These are phyloP conservation scores for Auricularia sp. DNA, from an alignment of 768 basidiomycete species.

Conservation along the genomic window DNA sequence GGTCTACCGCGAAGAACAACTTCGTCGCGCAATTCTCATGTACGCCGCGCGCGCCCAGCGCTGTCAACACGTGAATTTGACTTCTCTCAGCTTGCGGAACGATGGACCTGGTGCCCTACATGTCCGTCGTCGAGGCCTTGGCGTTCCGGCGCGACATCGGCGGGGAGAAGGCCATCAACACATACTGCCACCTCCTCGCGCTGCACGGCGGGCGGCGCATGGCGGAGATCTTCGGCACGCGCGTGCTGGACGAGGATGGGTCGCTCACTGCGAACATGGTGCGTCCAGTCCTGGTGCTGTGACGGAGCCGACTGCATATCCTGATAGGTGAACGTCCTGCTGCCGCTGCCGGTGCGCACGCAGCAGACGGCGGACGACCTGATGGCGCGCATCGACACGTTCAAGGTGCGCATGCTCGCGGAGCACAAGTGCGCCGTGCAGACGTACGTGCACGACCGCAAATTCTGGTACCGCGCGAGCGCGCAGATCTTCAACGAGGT, in stretches of 20 bases:
- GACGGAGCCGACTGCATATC: background rate
- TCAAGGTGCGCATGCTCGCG: background rate
- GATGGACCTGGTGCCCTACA: slow-evolving; percentile 41
- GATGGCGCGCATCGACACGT: background rate
- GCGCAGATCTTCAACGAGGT: slow-evolving; percentile 1
- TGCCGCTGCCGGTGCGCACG: background rate
- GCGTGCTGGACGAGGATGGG: slow-evolving; percentile 47
- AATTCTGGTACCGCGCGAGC: background rate
- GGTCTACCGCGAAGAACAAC: background rate
- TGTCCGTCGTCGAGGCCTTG: slow-evolving; percentile 48
- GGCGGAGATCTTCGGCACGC: slow-evolving; percentile 51
- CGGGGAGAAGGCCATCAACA: slow-evolving; percentile 62
- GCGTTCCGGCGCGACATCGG: slow-evolving; percentile 67
- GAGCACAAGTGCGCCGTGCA: background rate
- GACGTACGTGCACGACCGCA: background rate
- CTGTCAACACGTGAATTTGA: too few relatives aligned
- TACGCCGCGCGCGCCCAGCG: slow-evolving; percentile 10
- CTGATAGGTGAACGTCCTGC: background rate
- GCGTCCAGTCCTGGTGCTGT: slow-evolving; percentile 4
- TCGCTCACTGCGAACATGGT: slow-evolving; percentile 63
- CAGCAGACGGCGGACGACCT: background rate
- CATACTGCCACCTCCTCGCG: slow-evolving; percentile 63
- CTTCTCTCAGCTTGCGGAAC: slow-evolving; percentile 43
- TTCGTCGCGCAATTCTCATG: slow-evolving; percentile 30
- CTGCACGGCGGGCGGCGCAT: slow-evolving; percentile 52